These are phyloP conservation scores for Atkinsonella texensis DNA, from an alignment of 2,329 filamentous ascomycete species.

Conservation along the genomic window DNA sequence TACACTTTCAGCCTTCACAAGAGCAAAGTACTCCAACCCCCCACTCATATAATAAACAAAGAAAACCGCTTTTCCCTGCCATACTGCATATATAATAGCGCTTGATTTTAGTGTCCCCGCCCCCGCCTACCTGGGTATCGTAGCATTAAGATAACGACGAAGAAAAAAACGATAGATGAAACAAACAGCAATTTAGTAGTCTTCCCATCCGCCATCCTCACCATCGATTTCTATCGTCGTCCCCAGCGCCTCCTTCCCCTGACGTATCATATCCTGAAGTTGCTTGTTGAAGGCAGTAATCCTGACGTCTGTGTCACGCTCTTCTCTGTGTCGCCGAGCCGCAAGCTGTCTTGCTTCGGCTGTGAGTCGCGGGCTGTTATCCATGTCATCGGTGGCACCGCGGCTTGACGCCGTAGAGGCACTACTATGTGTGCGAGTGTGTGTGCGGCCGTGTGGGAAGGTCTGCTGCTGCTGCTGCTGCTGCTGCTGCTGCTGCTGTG, in stretches of 20 bases:
- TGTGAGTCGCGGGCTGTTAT: constrained; percentile 37
- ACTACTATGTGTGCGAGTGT: constrained; percentile 35
- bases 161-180: not conserved
- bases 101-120: not conserved
- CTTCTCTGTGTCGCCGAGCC: constrained; percentile 57
- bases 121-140: constrained; percentile 3
- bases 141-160: constrained; percentile 1
- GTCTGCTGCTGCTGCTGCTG: constrained; percentile 7
- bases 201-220: constrained; percentile 29
- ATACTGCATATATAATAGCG: not conserved
- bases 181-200: constrained; percentile 10
- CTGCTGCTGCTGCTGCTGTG: not conserved
- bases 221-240: constrained; percentile 55
- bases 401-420: constrained; percentile 29
- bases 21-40: not conserved
- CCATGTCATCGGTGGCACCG: constrained; percentile 9
- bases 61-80: not conserved
- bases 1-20: not conserved
- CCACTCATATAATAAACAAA: not conserved
- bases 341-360: constrained; percentile 63
- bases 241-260: constrained; percentile 77
- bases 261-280: constrained; percentile 74
- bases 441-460: constrained; percentile 28
- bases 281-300: constrained; percentile 70
- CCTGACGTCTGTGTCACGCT: constrained; percentile 66